Percentiles rank a stretch among this genome's conserved stretches.
Evolutionary conservation across 352 stramenopile genomes (phyloP).

Genomic region (Globisporangium irregulare): DNA sequence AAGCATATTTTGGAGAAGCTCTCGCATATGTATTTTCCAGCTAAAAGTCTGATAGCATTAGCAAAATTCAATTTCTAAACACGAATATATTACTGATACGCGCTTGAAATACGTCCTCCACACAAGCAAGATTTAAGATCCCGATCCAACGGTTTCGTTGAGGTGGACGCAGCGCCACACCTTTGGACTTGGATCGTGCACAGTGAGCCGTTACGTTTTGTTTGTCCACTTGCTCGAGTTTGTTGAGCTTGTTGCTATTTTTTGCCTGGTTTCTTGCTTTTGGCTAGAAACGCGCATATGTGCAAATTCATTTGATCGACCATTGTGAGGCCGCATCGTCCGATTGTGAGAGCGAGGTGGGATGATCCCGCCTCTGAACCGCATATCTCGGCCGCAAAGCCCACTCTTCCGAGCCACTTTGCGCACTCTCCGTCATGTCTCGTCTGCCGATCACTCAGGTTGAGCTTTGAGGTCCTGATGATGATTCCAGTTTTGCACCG

Average conservation of each 20-base stretch:
- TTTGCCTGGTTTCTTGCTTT: neutral
- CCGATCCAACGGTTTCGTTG: neutral
- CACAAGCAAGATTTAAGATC: neutral
- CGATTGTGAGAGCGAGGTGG: neutral
- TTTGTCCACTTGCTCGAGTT: neutral
- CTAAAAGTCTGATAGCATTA: neutral
- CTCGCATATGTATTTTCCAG: too few species aligned
- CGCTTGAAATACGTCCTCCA: neutral
- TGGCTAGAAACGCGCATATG: neutral
- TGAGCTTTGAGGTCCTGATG: neutral
- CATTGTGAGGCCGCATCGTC: neutral
- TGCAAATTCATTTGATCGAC: neutral
- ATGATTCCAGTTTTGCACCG: neutral
- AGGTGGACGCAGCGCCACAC: neutral
- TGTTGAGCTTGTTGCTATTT: neutral
- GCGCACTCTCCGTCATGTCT: neutral
- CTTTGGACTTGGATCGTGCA: neutral
- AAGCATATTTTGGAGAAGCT: neutral
- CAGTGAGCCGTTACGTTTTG: neutral
- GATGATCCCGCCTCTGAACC: slow-evolving; percentile 1
- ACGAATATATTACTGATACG: neutral
- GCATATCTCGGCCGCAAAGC: slow-evolving; percentile 5
- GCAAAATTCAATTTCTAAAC: neutral
- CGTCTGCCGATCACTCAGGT: neutral
- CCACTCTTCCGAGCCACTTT: neutral